These are phyloP conservation scores for Filosporella fistucella DNA, from an alignment of 495 filamentous ascomycete genomes.

Conservation along the genomic window DNA sequence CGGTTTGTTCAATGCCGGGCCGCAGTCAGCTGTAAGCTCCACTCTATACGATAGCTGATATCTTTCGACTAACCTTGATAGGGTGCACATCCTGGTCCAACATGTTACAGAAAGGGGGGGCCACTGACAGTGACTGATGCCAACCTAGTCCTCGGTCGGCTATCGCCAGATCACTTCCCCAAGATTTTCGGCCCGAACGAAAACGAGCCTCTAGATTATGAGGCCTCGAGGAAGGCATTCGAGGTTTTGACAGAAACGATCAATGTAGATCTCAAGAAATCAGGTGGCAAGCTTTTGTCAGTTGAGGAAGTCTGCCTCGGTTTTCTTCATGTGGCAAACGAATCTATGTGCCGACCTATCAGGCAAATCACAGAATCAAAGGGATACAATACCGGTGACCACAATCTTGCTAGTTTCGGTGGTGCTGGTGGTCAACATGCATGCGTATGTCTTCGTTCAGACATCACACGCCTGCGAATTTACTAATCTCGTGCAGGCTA, in stretches of 20 bases:
- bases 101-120: constrained; percentile 35
- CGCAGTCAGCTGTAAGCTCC: constrained; percentile 33
- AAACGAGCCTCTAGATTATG: constrained; percentile 23
- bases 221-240: constrained; percentile 16
- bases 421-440: constrained; percentile 53
- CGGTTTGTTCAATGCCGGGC: constrained; percentile 35
- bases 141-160: constrained; percentile 32
- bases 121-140: constrained; percentile 38
- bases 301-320: constrained; percentile 39
- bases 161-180: constrained; percentile 27
- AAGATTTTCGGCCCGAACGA: constrained; percentile 28
- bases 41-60: no score
- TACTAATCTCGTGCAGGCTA: no score
- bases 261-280: constrained; percentile 38
- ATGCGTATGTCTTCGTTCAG: no score
- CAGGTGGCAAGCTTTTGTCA: no score
- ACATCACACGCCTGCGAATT: no score
- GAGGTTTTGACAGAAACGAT: constrained; percentile 32
- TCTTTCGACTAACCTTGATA: no score
- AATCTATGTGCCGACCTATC: constrained; percentile 50
- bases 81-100: constrained; percentile 31
- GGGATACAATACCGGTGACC: constrained; percentile 44
- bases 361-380: constrained; percentile 48
- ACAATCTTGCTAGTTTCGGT: constrained; percentile 50
- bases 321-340: constrained; percentile 50